Percentiles rank a stretch among this genome's conserved stretches.
Evolutionary conservation across 2,329 filamentous ascomycete genomes (phyloP).

Genomic region (Colletotrichum coccodes): DNA sequence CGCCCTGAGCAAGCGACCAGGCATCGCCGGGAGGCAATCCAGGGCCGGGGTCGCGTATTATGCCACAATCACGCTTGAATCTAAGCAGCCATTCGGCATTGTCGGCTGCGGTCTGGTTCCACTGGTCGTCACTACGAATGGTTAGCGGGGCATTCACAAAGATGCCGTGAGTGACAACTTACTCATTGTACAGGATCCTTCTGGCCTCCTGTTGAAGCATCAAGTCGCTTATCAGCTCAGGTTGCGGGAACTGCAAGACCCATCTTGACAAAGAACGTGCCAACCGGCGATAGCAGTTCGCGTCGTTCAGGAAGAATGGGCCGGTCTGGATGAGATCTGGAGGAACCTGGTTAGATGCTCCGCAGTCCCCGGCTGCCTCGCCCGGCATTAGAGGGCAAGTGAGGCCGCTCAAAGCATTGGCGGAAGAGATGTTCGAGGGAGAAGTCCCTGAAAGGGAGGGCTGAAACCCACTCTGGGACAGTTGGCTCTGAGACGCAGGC

Average conservation of each 20-base stretch:
- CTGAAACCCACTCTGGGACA: not conserved
- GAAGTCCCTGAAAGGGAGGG: slow-evolving; percentile 4
- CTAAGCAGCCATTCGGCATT: slow-evolving; percentile 71
- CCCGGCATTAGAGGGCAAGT: not conserved
- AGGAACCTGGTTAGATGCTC: not conserved
- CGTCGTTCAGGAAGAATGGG: slow-evolving; percentile 66
- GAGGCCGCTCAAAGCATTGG: not conserved
- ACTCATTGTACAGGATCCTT: slow-evolving; percentile 72
- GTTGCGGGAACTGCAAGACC: slow-evolving; percentile 63
- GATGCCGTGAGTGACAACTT: slow-evolving; percentile 40
- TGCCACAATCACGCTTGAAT: slow-evolving; percentile 68
- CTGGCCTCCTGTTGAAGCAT: slow-evolving; percentile 72
- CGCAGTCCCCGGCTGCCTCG: not conserved
- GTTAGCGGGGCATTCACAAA: slow-evolving; percentile 33
- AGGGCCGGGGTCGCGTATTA: slow-evolving; percentile 60
- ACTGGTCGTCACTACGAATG: slow-evolving; percentile 64
- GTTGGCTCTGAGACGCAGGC: slow-evolving; percentile 4
- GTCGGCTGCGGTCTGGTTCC: slow-evolving; percentile 72
- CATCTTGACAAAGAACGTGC: slow-evolving; percentile 64
- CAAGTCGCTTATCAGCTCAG: slow-evolving; percentile 68
- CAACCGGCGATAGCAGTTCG: slow-evolving; percentile 68
- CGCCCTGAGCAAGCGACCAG: slow-evolving; percentile 62
- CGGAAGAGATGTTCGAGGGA: not conserved
- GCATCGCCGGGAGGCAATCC: slow-evolving; percentile 54
- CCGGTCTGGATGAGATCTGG: slow-evolving; percentile 29